Percentiles rank a stretch among this genome's conserved stretches.
Evolutionary conservation across 2,329 filamentous ascomycete genomes (phyloP).

Genomic region (Malbranchea zuffiana): DNA sequence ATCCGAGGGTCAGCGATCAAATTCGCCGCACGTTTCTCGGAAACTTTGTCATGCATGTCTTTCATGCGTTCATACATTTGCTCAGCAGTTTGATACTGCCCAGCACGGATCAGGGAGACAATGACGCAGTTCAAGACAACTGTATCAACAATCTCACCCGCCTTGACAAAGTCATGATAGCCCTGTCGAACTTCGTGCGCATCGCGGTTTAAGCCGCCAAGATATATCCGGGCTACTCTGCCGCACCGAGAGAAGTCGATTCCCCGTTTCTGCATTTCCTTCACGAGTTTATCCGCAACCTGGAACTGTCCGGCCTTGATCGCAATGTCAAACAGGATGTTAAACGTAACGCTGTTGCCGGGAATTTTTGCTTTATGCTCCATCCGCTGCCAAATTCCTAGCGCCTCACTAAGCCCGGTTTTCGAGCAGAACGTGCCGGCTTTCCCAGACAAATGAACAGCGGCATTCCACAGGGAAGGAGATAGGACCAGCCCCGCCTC

Average conservation of each 20-base stretch:
- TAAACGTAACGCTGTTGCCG: constrained; percentile 74
- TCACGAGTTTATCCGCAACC: constrained; percentile 72
- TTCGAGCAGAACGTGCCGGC: constrained; percentile 52
- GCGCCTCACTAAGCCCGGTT: constrained; percentile 53
- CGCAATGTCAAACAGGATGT: constrained; percentile 81
- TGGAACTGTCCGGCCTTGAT: constrained; percentile 73
- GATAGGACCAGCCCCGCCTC: constrained; percentile 58
- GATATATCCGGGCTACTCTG: constrained; percentile 71
- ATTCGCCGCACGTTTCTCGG: constrained; percentile 21
- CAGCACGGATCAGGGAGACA: constrained; percentile 60
- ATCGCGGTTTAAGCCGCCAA: constrained; percentile 64
- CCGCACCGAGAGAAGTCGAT: constrained; percentile 66
- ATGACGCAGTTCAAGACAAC: constrained; percentile 80
- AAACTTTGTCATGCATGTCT: constrained; percentile 38
- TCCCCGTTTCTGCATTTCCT: constrained; percentile 64
- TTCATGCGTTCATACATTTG: constrained; percentile 81
- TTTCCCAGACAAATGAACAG: constrained; percentile 66
- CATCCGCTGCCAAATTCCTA: constrained; percentile 83
- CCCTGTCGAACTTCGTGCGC: constrained; percentile 62
- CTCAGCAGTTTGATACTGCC: constrained; percentile 66
- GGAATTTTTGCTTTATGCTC: constrained; percentile 57
- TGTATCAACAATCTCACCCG: constrained; percentile 80
- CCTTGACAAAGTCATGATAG: constrained; percentile 72
- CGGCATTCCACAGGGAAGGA: constrained; percentile 67
- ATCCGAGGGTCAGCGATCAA: constrained; percentile 19